phyloP scores from a whole-genome alignment of 768 basidiomycete genomes.

The Trametes sanguinea region DNA sequence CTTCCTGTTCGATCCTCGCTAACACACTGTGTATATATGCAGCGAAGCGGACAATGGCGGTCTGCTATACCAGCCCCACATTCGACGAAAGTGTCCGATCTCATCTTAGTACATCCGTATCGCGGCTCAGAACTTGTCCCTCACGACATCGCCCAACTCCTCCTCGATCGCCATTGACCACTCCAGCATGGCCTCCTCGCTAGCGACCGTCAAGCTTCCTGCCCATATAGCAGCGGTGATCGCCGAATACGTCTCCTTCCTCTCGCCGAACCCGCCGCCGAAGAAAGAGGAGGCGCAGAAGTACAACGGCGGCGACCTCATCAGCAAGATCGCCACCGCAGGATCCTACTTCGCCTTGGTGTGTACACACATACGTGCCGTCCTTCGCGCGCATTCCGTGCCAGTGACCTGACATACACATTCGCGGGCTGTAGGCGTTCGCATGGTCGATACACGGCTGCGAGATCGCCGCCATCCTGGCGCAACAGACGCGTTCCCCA shows the following conservation, averaged over 20 bases:
- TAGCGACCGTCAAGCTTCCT: neutral
- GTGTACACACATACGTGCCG: neutral
- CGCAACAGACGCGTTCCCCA: neutral
- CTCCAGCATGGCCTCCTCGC: neutral
- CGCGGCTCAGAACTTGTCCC: too few relatives aligned
- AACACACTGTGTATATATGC: too few relatives aligned
- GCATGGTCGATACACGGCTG: neutral
- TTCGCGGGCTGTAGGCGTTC: neutral
- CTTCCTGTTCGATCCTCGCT: too few relatives aligned
- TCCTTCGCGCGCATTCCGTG: neutral
- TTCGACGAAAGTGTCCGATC: too few relatives aligned
- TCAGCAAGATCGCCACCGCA: neutral
- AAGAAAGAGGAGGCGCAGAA: neutral
- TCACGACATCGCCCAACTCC: neutral
- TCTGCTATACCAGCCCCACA: too few relatives aligned
- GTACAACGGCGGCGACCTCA: neutral
- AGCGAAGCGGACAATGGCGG: too few relatives aligned
- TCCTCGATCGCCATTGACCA: neutral
- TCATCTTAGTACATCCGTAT: too few relatives aligned
- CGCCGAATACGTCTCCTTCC: constrained; percentile 4
- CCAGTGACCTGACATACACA: too few relatives aligned
- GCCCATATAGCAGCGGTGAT: constrained; percentile 1
- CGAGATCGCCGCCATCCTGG: neutral
- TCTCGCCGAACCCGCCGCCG: constrained; percentile 8
- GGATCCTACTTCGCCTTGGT: neutral